Evolutionary conservation across 192 early-diverging fungal species (phyloP), one percentile per base, ranked within the genome.

Genomic region (Linnemannia zychae): DNA sequence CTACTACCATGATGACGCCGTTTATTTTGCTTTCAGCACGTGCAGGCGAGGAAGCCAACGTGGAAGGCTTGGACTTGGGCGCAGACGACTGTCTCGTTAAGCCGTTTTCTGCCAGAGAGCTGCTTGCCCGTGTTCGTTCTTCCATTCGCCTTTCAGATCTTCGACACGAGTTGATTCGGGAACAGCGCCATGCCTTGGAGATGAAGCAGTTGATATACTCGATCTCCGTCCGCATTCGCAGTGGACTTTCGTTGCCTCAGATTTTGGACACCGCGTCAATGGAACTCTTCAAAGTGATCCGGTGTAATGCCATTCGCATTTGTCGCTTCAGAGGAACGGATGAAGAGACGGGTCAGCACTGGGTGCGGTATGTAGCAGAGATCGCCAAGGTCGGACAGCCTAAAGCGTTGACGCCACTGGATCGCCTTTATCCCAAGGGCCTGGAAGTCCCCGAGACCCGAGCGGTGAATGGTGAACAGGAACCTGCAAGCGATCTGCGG

Each of bases 71-170:
- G 36, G 81, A 90, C 36, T 81, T 82, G 15, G 92, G 93, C 22
- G 93, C 93, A 0, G 92, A 92, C 75, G 93, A 94, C 44, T 92
- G 90, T 79, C 75, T 94, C 20, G 89, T 84, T 37, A 90, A 89
- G 57, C 88, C 89, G 2, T 90, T 91, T 50, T 81, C 77, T 12
- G 79, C 84, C 7, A 79, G 88, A 69, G 93, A 94, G 71, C 81
- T 94, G 12, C 76, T 93, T 13, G 88, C 91, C 12, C 88, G 92
- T 38, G 90, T 93, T 20, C 82, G 89, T 12, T 88, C 88, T 1
- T 90, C 91, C 28, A 82, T 93, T 53, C 88, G 92, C 28, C 75
- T 92, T 17, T 84, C 81, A 7, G 71, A 87, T 46, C 75, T 90
- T 36, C 81, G 91, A 22, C 77, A 76, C 28, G 87, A 92, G 66